Evolutionary conservation across 31 red algal genomes (phyloP), one percentile per base, ranked within the genome.

Genomic region (Odonthalia washingtoniensis): DNA sequence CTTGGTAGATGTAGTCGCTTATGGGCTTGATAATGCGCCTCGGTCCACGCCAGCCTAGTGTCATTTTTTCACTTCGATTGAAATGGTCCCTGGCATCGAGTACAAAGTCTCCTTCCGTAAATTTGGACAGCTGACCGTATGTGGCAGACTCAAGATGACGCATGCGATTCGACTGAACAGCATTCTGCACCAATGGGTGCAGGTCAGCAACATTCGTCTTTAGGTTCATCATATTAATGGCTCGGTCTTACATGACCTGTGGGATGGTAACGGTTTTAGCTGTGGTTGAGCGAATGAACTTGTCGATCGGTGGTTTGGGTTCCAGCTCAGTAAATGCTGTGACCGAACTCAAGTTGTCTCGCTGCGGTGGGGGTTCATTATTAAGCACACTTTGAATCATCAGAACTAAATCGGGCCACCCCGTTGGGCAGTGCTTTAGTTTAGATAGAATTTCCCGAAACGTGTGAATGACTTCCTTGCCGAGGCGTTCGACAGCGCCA

Each of bases 401-500:
- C 34, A 38, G 52, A 9, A 46, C 4, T 21, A 90, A 39, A 21
- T 60, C 31, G 3, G 81, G 81, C 89, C 89, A 92, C 18, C 70
- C 74, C 3, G 12, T 21, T 2, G 65, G 67, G 1, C 43, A 26
- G 2, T 72, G 5, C 6, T 82, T 31, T 30, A 86, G 75, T 40
- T 92, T 81, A 1, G 60, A 80, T 0, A 86, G 45, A 30, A 80
- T 21, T 3, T 57, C 70, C 1, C 40, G 27, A 3, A 33, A 61
- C 3, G 75, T 62, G n/a, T 52, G 36, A 2, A 86, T 65, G 1
- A 92, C 34, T 45, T 86, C 89, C 1, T 57, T 41, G 53, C 72
- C 73, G 31, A 81, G 69, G 9, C 38, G 24, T 67, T 92, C 76
- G 45, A 92, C 77, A 0, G 90, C 53, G 5, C 90, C 74, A 38